Conservation (phyloP, 495 filamentous ascomycete species). For the Xylaria acuta region DNA sequence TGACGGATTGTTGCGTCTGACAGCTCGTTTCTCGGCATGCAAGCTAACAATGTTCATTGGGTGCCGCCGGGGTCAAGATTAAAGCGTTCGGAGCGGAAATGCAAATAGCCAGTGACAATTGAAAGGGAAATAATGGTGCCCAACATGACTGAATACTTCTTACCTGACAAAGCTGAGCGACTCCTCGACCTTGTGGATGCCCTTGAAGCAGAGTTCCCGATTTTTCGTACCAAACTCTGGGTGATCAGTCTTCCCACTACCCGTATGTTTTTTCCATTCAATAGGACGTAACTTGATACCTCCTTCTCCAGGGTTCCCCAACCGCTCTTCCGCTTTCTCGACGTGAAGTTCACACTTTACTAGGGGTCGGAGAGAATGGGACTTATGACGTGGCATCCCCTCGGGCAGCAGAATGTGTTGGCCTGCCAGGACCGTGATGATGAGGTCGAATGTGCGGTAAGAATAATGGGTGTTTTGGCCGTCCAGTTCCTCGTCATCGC, state of each 20-base stretch:
- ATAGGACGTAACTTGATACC: constrained; percentile 27
- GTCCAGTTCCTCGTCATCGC: constrained; percentile 25
- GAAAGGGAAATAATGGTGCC: constrained; percentile 11
- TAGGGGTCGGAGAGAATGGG: constrained; percentile 42
- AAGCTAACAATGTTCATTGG: not conserved
- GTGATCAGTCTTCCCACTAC: constrained; percentile 43
- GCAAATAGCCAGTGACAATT: constrained; percentile 25
- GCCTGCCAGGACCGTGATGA: constrained; percentile 53
- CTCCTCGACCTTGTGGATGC: constrained; percentile 48
- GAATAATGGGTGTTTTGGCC: constrained; percentile 15
- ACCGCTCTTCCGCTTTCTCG: constrained; percentile 57
- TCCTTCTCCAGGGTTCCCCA: constrained; percentile 27
- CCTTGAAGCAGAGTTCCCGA: constrained; percentile 45
- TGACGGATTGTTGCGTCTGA: constrained; percentile 36
- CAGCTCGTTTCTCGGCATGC: constrained; percentile 24
- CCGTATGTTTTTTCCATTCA: constrained; percentile 46
- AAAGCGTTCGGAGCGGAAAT: constrained; percentile 30
- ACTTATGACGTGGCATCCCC: constrained; percentile 35
- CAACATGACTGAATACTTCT: constrained; percentile 30
- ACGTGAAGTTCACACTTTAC: constrained; percentile 85
- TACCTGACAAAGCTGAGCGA: constrained; percentile 58
- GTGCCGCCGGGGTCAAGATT: constrained; percentile 14
- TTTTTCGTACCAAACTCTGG: constrained; percentile 47
- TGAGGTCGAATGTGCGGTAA: constrained; percentile 45
- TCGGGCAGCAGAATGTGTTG: constrained; percentile 50